These are phyloP conservation scores for Orbilia javanica DNA, from an alignment of 2,329 filamentous ascomycete species.

Conservation along the genomic window DNA sequence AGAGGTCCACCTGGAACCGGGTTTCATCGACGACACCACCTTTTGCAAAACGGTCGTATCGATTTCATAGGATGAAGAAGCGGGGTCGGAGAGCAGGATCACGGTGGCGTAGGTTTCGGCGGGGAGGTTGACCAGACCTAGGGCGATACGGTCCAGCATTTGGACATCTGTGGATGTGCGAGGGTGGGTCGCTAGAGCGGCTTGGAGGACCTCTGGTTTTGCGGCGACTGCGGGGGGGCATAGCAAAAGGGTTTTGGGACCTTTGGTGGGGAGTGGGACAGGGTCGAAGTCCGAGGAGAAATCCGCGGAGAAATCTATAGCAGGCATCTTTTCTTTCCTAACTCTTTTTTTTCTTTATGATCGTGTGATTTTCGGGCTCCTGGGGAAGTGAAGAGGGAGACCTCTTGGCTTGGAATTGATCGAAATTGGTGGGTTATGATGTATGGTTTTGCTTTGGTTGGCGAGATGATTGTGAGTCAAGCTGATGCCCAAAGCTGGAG, in stretches of 20 bases:
- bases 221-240: slow-evolving; percentile 90
- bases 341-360: neutral
- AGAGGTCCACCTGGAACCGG: slow-evolving; percentile 73
- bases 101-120: slow-evolving; percentile 83
- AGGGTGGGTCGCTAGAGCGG: slow-evolving; percentile 76
- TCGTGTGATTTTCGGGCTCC: neutral
- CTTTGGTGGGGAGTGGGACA: slow-evolving; percentile 15
- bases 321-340: slow-evolving; percentile 59
- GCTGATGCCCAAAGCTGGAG: too few species aligned
- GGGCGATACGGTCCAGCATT: slow-evolving; percentile 93
- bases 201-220: slow-evolving; percentile 81
- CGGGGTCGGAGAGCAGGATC: slow-evolving; percentile 83
- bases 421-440: neutral
- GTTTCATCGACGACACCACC: slow-evolving; percentile 77
- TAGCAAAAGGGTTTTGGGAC: slow-evolving; percentile 79
- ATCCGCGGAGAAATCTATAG: slow-evolving; percentile 72
- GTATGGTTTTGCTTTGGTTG: too few species aligned
- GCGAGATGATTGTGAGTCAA: neutral
- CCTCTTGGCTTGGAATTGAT: too few species aligned
- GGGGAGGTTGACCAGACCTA: slow-evolving; percentile 83
- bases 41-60: slow-evolving; percentile 65
- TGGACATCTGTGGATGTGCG: slow-evolving; percentile 86
- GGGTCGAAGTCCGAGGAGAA: slow-evolving; percentile 70
- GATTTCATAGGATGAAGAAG: slow-evolving; percentile 70
- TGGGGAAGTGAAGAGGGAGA: too few species aligned